These are phyloP conservation scores for Candida silvatica DNA, from an alignment of 805 yeast species.

Conservation along the genomic window DNA sequence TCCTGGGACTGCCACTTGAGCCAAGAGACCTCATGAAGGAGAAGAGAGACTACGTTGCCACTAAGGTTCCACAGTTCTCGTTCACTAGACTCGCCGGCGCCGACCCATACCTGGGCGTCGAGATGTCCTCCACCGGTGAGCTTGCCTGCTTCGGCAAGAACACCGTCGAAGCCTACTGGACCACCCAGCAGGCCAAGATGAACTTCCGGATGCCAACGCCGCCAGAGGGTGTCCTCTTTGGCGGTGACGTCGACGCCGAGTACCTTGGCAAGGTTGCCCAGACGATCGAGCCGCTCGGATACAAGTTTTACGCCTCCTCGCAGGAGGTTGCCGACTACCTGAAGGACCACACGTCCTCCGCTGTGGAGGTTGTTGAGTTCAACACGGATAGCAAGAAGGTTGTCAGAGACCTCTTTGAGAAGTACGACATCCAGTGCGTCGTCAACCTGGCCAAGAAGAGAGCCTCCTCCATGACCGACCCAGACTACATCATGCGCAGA, in stretches of 20 bases:
- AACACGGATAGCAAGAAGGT: slow-evolving; percentile 91
- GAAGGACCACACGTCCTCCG: slow-evolving; percentile 33
- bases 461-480: slow-evolving; percentile 77
- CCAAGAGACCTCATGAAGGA: slow-evolving; percentile 80
- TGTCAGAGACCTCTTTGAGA: slow-evolving; percentile 87
- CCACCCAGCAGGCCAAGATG: slow-evolving; percentile 94
- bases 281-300: slow-evolving; percentile 65
- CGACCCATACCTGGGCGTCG: slow-evolving; percentile 98
- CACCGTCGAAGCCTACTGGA: slow-evolving; percentile 91
- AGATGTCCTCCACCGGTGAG: slow-evolving; percentile 99
- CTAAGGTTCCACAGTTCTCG: slow-evolving; percentile 97
- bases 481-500: slow-evolving; percentile 97
- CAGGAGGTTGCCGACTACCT: slow-evolving; percentile 66
- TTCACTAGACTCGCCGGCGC: slow-evolving; percentile 99
- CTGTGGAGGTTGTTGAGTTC: slow-evolving; percentile 69
- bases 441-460: slow-evolving; percentile 87
- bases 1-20: slow-evolving; percentile 63
- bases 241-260: slow-evolving; percentile 79
- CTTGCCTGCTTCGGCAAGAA: slow-evolving; percentile 93
- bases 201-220: slow-evolving; percentile 92
- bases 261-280: slow-evolving; percentile 68
- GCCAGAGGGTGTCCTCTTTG: slow-evolving; percentile 82
- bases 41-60: slow-evolving; percentile 78
- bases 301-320: slow-evolving; percentile 73
- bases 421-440: slow-evolving; percentile 76